phyloP scores from a whole-genome alignment of 768 basidiomycete genomes.

The Dioszegia aurantiaca region DNA sequence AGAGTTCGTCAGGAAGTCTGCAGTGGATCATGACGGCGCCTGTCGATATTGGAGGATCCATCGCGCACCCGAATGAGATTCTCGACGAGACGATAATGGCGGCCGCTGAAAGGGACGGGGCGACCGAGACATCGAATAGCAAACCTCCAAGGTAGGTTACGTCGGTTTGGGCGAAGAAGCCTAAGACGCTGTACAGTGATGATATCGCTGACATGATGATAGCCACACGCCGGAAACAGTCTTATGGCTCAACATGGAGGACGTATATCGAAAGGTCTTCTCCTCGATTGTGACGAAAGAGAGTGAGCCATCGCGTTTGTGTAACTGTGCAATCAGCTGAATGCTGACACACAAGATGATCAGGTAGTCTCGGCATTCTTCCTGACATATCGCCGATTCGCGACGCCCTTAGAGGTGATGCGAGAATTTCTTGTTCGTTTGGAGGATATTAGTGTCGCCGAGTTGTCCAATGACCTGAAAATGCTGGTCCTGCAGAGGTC shows the following conservation, averaged over 20 bases:
- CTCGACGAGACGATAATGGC: not conserved
- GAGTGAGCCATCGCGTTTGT: no score
- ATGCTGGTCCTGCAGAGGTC: slow-evolving; percentile 41
- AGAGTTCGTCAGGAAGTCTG: slow-evolving; percentile 30
- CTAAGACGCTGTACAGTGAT: no score
- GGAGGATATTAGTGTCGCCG: slow-evolving; percentile 25
- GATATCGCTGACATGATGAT: not conserved
- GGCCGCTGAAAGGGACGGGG: not conserved
- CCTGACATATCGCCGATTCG: slow-evolving; percentile 47
- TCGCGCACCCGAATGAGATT: not conserved
- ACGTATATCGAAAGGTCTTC: slow-evolving; percentile 5
- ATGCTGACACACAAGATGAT: no score
- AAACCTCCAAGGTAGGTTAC: no score
- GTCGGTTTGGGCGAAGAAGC: no score
- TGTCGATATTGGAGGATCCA: not conserved
- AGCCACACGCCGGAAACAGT: not conserved
- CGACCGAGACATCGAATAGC: no score
- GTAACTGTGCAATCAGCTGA: no score
- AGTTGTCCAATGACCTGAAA: slow-evolving; percentile 26
- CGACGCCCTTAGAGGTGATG: slow-evolving; percentile 34
- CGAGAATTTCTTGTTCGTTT: slow-evolving; percentile 34
- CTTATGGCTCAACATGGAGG: not conserved
- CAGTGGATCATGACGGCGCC: slow-evolving; percentile 33
- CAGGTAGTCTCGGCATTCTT: slow-evolving; percentile 42
- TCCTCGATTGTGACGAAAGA: slow-evolving; percentile 25